Evolutionary conservation across 2,329 filamentous ascomycete genomes (phyloP).

Genomic region (Lachnellula cervina): DNA sequence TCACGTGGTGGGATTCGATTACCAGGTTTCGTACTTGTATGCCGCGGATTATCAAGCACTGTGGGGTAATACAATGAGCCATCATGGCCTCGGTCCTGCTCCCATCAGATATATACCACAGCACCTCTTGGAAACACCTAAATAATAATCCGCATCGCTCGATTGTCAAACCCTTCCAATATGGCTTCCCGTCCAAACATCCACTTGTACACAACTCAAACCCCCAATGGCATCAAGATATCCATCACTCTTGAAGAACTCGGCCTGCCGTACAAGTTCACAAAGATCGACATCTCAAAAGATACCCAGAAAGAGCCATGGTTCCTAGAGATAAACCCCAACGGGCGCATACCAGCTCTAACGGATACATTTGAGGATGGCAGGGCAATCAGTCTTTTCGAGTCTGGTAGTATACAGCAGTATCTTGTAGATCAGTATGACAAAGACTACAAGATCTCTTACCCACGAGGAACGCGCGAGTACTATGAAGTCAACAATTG

Average conservation of each 20-base stretch:
- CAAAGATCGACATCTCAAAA: constrained; percentile 65
- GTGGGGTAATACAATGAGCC: background rate
- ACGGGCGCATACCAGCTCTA: constrained; percentile 83
- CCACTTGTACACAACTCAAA: constrained; percentile 57
- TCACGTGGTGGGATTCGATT: no score
- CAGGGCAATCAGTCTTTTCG: constrained; percentile 70
- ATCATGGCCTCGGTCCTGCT: background rate
- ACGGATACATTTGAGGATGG: constrained; percentile 76
- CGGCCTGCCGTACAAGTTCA: constrained; percentile 72
- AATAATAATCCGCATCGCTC: constrained; percentile 20
- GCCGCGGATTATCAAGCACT: background rate
- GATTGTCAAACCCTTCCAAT: constrained; percentile 28
- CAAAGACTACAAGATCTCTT: constrained; percentile 75
- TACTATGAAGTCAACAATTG: constrained; percentile 77
- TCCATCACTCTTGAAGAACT: constrained; percentile 85
- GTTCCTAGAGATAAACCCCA: constrained; percentile 90
- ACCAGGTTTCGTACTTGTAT: no score
- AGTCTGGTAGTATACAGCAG: constrained; percentile 77
- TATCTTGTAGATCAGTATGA: constrained; percentile 83
- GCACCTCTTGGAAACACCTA: background rate
- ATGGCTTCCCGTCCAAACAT: constrained; percentile 38
- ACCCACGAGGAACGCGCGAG: constrained; percentile 66
- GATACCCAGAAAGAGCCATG: constrained; percentile 80
- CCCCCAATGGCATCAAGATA: constrained; percentile 86
- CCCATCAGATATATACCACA: background rate